Base-by-base conservation (phyloP, 2,329 filamentous ascomycete genomes). In the Colletotrichum destructivum region DNA sequence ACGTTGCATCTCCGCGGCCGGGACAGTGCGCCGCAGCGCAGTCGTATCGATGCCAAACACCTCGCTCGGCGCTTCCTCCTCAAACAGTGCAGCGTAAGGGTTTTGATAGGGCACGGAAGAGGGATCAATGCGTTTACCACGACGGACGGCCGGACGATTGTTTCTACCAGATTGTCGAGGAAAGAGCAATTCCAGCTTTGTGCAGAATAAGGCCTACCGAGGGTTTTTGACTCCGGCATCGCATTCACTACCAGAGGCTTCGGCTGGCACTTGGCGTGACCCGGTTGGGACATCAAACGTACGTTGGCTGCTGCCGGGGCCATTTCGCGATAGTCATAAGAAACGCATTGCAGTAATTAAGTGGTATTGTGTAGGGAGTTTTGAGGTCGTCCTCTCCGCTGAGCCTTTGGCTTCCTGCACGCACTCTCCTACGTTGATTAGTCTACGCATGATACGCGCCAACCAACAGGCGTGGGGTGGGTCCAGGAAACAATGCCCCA, bases 1-100 rank as follows among this genome's bases (percentile, higher is more conserved):
- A 54, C 51, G 5, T 15, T 54, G 51, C 51, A 54, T 54, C 51
- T 54, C 23, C 51, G 51, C 51, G 51, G 51, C 51, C 51, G 51
- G 51, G 51, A 54, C 26, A 6, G 11, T 5, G 31, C 51, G 51
- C 51, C 51, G 5, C 51, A 54, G 7, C 51, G 51, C 23, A 54
- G 51, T 54, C 51, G 51, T 7, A 9, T 54, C 51, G 51, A 54
- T 13, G 51, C 51, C 51, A 54, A 54, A 16, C 51, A 54, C 26
- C 51, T 54, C 5, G 51, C 51, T 26, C 51, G 51, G 15, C 51
- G 51, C 9, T 54, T 54, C 11, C 51, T 54, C 51, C 51, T 54
- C 12, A 54, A 54, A 54, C 51, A 54, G 23, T 54, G 13, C 21
- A 54, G 51, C 23, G 51, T 54, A 9, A 54, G 51, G 23, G 51